A percentile compares a stretch with the other conserved stretches of the same genome.
Conservation (phyloP, 2,329 filamentous ascomycete species). For the Colletotrichum eleusines region DNA sequence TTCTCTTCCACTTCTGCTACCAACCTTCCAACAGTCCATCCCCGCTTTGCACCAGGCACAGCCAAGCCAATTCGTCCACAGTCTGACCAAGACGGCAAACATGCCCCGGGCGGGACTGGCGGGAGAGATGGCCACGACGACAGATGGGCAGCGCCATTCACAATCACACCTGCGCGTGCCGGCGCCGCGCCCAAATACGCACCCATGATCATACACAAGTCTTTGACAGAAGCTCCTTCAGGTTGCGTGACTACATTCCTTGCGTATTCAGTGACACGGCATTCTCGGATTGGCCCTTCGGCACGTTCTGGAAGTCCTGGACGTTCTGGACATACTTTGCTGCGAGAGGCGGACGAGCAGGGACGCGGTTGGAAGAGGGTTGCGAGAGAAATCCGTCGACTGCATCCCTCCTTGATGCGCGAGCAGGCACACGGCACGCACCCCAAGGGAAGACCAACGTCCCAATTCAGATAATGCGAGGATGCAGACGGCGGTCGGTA, state of each 20-base stretch:
- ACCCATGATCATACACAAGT: background rate
- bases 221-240: slow-evolving; percentile 1
- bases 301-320: slow-evolving; percentile 5
- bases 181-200: slow-evolving; percentile 15
- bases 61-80: slow-evolving; percentile 4
- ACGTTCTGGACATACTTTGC: slow-evolving; percentile 2
- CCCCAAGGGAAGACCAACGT: slow-evolving; percentile 28
- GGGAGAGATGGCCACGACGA: slow-evolving; percentile 12
- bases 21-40: slow-evolving; percentile 29
- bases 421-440: slow-evolving; percentile 23
- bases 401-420: slow-evolving; percentile 24
- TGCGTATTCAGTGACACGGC: slow-evolving; percentile 30
- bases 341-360: background rate
- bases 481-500: slow-evolving; percentile 17
- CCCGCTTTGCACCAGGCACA: background rate
- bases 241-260: slow-evolving; percentile 27
- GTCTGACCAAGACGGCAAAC: slow-evolving; percentile 38
- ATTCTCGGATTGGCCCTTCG: slow-evolving; percentile 18
- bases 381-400: slow-evolving; percentile 31
- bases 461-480: slow-evolving; percentile 1
- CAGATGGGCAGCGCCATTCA: slow-evolving; percentile 31
- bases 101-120: slow-evolving; percentile 18
- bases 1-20: background rate
- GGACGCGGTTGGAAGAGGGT: background rate
- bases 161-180: slow-evolving; percentile 18